Conservation (phyloP, 2,329 filamentous ascomycete genomes). For the Magnaporthales sp. region DNA sequence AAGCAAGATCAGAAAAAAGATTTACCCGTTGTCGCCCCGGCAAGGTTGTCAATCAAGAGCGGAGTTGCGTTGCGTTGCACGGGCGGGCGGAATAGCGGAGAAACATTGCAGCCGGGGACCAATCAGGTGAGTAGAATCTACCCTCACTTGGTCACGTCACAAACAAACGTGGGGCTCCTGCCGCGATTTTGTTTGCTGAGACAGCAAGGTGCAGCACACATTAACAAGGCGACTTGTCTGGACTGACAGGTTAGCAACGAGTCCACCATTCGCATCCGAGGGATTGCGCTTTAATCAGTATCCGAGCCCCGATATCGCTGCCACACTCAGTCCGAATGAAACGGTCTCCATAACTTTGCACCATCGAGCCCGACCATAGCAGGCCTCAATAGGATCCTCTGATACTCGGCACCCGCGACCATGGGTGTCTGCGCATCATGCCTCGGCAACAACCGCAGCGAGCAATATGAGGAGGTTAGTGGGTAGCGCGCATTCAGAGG, state of each 20-base stretch:
- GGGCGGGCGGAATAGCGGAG: not conserved
- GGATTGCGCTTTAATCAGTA: not conserved
- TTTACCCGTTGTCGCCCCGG: not conserved
- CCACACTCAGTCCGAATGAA: not conserved
- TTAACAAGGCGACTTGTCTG: not conserved
- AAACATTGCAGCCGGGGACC: not conserved
- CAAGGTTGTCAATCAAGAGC: not conserved
- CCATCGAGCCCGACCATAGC: not conserved
- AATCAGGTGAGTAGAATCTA: not conserved
- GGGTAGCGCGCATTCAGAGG: not conserved
- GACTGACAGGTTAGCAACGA: not conserved
- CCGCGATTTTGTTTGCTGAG: not conserved
- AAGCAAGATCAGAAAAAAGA: not conserved
- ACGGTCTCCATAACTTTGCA: not conserved
- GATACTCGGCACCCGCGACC: slow-evolving; percentile 2
- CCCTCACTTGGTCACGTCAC: not conserved
- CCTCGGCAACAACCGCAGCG: slow-evolving; percentile 41
- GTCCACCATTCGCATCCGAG: not conserved
- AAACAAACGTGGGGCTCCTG: not conserved
- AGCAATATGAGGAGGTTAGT: slow-evolving; percentile 46
- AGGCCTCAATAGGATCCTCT: not conserved
- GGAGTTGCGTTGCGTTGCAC: not conserved
- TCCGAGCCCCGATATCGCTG: not conserved
- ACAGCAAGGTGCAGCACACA: not conserved
- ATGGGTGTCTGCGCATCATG: slow-evolving; percentile 58